These are phyloP conservation scores for Aspergillus ellipticus DNA, from an alignment of 495 filamentous ascomycete species.

Conservation along the genomic window DNA sequence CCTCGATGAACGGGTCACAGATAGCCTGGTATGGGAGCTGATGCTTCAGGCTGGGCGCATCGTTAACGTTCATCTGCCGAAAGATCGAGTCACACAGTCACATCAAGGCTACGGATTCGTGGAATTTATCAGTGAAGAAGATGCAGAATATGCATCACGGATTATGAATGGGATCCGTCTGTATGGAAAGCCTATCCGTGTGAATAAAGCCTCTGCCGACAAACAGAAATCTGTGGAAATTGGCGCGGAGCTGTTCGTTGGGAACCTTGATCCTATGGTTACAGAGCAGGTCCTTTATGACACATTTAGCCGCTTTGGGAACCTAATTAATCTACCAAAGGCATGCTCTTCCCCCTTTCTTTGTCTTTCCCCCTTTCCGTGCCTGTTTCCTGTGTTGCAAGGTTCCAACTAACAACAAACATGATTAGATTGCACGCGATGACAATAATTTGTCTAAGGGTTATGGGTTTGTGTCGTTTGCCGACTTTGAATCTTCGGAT, in stretches of 20 bases:
- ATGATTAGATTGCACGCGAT: constrained; percentile 73
- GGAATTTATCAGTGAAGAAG: constrained; percentile 92
- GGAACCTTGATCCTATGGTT: constrained; percentile 91
- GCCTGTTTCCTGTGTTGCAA: not conserved
- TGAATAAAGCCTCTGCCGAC: constrained; percentile 95
- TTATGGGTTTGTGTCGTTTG: constrained; percentile 94
- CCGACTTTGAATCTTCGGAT: constrained; percentile 91
- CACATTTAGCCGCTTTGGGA: constrained; percentile 92
- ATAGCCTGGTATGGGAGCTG: constrained; percentile 91
- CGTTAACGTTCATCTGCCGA: constrained; percentile 94
- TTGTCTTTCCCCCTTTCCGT: constrained; percentile 2
- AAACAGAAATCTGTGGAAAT: constrained; percentile 96
- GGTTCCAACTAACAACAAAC: not conserved
- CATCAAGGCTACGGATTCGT: constrained; percentile 99
- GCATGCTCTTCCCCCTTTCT: constrained; percentile 25
- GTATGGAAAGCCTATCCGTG: constrained; percentile 90
- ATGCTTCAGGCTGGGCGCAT: constrained; percentile 97
- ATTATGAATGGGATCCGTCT: constrained; percentile 95
- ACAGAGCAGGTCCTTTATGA: constrained; percentile 97
- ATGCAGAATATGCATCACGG: constrained; percentile 94
- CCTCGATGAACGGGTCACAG: constrained; percentile 90
- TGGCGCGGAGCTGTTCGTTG: constrained; percentile 94
- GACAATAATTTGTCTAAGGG: constrained; percentile 89
- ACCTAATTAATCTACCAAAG: constrained; percentile 78
- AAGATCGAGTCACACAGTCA: constrained; percentile 92